These are phyloP conservation scores for Aureobasidium vineae DNA, from an alignment of 2,329 filamentous ascomycete species.

Conservation along the genomic window DNA sequence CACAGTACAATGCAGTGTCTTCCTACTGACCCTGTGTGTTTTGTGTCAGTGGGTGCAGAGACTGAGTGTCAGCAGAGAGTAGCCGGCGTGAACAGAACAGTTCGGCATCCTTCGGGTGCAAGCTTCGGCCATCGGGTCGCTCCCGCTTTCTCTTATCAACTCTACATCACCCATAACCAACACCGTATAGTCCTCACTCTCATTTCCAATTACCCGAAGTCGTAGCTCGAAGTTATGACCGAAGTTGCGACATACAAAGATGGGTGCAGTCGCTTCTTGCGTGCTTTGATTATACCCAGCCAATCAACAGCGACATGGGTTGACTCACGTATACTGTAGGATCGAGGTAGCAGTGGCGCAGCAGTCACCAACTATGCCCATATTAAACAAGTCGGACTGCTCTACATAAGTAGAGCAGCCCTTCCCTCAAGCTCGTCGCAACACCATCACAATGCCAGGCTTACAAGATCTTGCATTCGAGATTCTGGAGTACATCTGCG, in stretches of 20 bases:
- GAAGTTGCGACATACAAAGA: not conserved
- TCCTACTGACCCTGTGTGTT: not conserved
- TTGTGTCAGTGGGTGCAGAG: not conserved
- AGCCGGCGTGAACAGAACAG: not conserved
- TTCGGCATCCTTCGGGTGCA: not conserved
- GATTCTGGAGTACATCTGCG: not conserved
- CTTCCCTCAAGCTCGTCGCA: not conserved
- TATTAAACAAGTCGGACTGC: not conserved
- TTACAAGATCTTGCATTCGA: constrained; percentile 3
- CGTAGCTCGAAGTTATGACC: too few species aligned
- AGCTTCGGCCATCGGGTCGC: not conserved
- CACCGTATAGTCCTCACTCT: too few species aligned
- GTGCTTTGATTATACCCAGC: not conserved
- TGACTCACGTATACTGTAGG: not conserved
- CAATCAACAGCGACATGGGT: not conserved
- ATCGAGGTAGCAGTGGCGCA: not conserved
- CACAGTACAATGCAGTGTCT: not conserved
- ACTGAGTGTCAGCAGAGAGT: too few species aligned
- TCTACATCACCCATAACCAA: too few species aligned
- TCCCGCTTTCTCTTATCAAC: not conserved
- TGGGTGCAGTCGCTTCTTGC: not conserved
- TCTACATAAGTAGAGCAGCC: not conserved
- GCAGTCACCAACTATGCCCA: not conserved
- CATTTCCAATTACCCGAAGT: too few species aligned
- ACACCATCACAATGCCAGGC: not conserved